These are phyloP conservation scores for Plantago coronopus DNA, from an alignment of 305 asterid genomes.

Conservation along the genomic window DNA sequence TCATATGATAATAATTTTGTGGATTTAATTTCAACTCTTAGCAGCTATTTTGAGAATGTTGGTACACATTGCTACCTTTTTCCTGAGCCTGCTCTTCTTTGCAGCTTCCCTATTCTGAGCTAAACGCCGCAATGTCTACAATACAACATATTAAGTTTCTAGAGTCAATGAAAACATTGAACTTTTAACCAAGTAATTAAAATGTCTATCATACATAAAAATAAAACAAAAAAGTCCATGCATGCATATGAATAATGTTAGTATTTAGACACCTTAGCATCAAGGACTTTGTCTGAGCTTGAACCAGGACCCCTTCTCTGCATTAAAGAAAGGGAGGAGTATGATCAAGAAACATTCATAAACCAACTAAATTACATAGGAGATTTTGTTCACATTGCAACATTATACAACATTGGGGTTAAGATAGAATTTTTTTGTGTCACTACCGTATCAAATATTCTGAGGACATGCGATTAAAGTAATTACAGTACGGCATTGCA, in stretches of 20 bases:
- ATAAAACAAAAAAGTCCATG: constrained; percentile 13
- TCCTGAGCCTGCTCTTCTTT: constrained; percentile 88
- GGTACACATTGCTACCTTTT: constrained; percentile 47
- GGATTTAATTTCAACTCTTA: background rate
- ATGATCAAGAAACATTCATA: background rate
- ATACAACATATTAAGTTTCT: constrained; percentile 22
- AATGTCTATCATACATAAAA: background rate
- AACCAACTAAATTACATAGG: too few relatives aligned
- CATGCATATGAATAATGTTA: constrained; percentile 35
- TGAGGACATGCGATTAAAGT: constrained; percentile 13
- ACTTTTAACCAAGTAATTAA: background rate
- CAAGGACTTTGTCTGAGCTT: constrained; percentile 58
- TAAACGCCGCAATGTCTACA: constrained; percentile 90
- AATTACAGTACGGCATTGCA: too few relatives aligned
- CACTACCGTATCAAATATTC: too few relatives aligned
- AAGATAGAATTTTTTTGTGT: too few relatives aligned
- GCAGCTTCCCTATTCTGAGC: constrained; percentile 99
- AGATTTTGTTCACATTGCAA: too few relatives aligned
- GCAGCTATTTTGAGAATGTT: background rate
- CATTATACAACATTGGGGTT: background rate
- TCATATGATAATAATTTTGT: background rate
- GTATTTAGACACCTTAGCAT: constrained; percentile 59
- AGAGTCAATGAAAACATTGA: constrained; percentile 10
- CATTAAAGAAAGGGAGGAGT: constrained; percentile 19
- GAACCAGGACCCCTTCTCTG: constrained; percentile 76